Conservation (phyloP, 1,139 yeast species). For the Pichia sp. region DNA sequence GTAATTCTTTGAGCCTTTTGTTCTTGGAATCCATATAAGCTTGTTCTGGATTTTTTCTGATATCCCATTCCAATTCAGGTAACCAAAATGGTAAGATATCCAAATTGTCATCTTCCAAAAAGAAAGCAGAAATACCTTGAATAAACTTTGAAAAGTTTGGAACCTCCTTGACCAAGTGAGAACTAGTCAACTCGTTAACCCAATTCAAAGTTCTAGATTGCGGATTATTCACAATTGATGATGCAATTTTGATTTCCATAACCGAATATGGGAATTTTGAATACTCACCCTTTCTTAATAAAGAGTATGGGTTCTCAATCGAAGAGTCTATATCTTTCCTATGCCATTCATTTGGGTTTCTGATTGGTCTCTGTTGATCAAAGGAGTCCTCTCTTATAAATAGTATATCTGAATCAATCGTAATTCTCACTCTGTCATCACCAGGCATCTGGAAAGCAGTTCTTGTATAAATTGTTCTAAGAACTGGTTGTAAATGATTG, state of each 20-base stretch:
- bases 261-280: slow-evolving; percentile 86
- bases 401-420: slow-evolving; percentile 81
- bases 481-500: slow-evolving; percentile 71
- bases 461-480: slow-evolving; percentile 83
- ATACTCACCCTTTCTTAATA: slow-evolving; percentile 82
- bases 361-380: slow-evolving; percentile 78
- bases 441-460: slow-evolving; percentile 98
- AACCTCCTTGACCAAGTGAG: slow-evolving; percentile 83
- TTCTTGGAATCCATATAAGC: slow-evolving; percentile 45
- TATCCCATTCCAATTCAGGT: slow-evolving; percentile 81
- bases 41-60: slow-evolving; percentile 69
- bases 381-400: slow-evolving; percentile 90
- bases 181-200: slow-evolving; percentile 81
- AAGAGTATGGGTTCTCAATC: slow-evolving; percentile 61
- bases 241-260: slow-evolving; percentile 79
- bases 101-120: slow-evolving; percentile 83
- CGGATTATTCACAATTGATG: slow-evolving; percentile 42
- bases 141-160: slow-evolving; percentile 87
- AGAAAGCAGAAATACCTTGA: slow-evolving; percentile 86
- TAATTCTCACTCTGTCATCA: slow-evolving; percentile 83
- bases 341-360: slow-evolving; percentile 90
- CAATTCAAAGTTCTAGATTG: slow-evolving; percentile 54
- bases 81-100: slow-evolving; percentile 94
- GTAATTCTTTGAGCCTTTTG: slow-evolving; percentile 26
- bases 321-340: slow-evolving; percentile 83